Conservation (phyloP, 306 rosid species). For the Vigna reflexopilosa region DNA sequence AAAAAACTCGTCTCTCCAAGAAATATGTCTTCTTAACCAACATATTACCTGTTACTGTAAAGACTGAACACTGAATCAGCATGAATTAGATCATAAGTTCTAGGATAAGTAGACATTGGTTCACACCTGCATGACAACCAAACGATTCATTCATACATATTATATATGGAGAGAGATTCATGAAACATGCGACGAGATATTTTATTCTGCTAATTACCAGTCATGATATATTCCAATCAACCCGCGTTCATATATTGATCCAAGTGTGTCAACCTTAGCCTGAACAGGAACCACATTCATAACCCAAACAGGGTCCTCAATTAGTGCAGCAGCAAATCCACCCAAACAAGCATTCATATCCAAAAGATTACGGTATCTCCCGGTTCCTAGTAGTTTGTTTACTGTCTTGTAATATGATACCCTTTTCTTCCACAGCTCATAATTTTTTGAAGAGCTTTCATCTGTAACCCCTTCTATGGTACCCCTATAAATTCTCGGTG, state of each 20-base stretch:
- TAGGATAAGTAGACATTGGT: slow-evolving; percentile 93
- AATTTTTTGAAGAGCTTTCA: slow-evolving; percentile 52
- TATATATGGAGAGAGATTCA: background rate
- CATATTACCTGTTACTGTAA: slow-evolving; percentile 65
- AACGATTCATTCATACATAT: background rate
- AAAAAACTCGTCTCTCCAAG: background rate
- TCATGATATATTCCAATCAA: slow-evolving; percentile 86
- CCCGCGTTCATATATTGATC: slow-evolving; percentile 83
- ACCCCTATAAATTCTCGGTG: slow-evolving; percentile 69
- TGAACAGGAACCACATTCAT: slow-evolving; percentile 88
- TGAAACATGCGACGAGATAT: background rate
- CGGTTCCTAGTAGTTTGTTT: slow-evolving; percentile 62
- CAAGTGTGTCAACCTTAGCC: slow-evolving; percentile 68
- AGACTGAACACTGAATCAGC: slow-evolving; percentile 81
- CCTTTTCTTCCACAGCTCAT: slow-evolving; percentile 70
- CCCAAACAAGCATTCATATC: slow-evolving; percentile 90
- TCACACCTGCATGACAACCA: slow-evolving; percentile 71
- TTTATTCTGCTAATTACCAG: slow-evolving; percentile 53
- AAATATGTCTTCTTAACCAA: slow-evolving; percentile 2
- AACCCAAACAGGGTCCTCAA: slow-evolving; percentile 83
- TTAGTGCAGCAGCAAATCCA: slow-evolving; percentile 78
- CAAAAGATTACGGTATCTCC: slow-evolving; percentile 76
- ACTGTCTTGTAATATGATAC: slow-evolving; percentile 62
- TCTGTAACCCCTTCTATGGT: slow-evolving; percentile 60
- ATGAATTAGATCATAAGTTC: slow-evolving; percentile 88